Base-by-base conservation (phyloP, 371 early-diverging fungal species). In the Mucor saturninus region DNA sequence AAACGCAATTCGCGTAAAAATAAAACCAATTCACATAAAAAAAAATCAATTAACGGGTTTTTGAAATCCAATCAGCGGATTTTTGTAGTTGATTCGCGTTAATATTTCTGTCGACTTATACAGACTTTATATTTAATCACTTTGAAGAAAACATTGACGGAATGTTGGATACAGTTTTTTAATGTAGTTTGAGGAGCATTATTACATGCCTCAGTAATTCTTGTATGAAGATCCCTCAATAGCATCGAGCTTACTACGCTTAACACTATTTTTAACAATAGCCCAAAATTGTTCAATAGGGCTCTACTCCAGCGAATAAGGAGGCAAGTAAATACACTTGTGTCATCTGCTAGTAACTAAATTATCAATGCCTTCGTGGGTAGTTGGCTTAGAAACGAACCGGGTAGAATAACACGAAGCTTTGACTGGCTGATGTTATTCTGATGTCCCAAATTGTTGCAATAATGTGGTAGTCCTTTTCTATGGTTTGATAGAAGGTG, bases 281-380 rank as follows among this genome's bases (percentile, higher is more conserved):
- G 39, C 35, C 57, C 56, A 61, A 61, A 60, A 56, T 26, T 51
- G 56, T 40, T 61, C 46, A 46, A 52, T 61, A 7, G 39, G 56
- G 13, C 46, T 50, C n/a, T 46, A 49, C 26, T 56, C 56, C 10
- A 46, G 53, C 3, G 32, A 59, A 30, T 43, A 55, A 38, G 30
- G 43, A 11, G 61, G 49, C 13, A 56, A 57, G 39, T 60, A 65
- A 40, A 59, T 30, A n/a, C 42, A 26, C 30, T 31, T 59, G 51
- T 50, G 56, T 31, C 39, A 56, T 60, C 54, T 61, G 13, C 21
- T 31, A 5, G 43, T 30, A 32, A 61, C 43, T 11, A 54, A 2
- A 13, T 31, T 26, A 9, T 8, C 35, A 8, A 35, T 35, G 30
- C 54, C 45, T 32, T 51, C 61, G 21, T n/a, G 51, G 2, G 51